These are phyloP conservation scores for Claviceps paspali DNA, from an alignment of 2,329 filamentous ascomycete genomes.

Conservation along the genomic window DNA sequence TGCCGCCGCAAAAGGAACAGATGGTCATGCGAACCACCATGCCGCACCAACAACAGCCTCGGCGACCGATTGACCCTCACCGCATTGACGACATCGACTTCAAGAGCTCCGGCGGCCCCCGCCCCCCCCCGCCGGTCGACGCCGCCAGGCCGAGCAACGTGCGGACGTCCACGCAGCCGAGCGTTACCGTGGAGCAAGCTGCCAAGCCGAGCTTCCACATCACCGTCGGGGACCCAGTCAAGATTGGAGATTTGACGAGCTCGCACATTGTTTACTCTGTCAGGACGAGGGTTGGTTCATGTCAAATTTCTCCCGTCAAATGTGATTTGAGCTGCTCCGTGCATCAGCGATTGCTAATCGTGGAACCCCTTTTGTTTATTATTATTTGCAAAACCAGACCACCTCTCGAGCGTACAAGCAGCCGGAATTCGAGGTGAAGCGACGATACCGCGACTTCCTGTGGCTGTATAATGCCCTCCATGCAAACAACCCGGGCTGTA, in stretches of 20 bases:
- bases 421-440: conserved; percentile 81
- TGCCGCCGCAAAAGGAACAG: conserved; percentile 52
- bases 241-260: conserved; percentile 90
- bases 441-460: conserved; percentile 89
- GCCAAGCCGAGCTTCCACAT: conserved; percentile 86
- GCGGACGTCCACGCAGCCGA: conserved; percentile 47
- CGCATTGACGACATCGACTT: conserved; percentile 59
- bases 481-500: conserved; percentile 84
- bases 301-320: neutral
- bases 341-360: neutral
- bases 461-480: conserved; percentile 96
- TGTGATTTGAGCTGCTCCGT: neutral
- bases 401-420: conserved; percentile 92
- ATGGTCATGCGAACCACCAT: conserved; percentile 45
- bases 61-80: conserved; percentile 40
- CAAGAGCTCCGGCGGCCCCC: conserved; percentile 33
- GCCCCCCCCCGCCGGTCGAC: conserved; percentile 52
- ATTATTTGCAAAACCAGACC: conserved; percentile 41
- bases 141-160: conserved; percentile 37
- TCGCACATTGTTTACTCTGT: conserved; percentile 98
- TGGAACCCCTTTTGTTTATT: neutral
- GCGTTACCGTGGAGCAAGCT: conserved; percentile 82
- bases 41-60: conserved; percentile 26
- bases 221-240: conserved; percentile 87
- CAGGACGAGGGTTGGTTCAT: conserved; percentile 57